A percentile compares a stretch with the other conserved stretches of the same genome.
Evolutionary conservation across 169 alveolate species (phyloP).

Genomic region (Pseudocohnilembus persalinus): DNA sequence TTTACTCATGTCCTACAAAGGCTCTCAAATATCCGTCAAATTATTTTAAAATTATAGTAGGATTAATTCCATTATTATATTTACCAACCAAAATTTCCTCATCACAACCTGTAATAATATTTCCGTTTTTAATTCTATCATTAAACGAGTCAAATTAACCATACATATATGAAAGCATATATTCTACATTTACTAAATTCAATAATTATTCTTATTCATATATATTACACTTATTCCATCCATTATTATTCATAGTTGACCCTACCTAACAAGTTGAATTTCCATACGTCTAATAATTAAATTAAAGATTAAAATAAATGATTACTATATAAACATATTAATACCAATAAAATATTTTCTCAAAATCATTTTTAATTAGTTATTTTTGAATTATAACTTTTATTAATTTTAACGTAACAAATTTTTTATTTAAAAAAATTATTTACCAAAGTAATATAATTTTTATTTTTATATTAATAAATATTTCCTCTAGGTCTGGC

Average conservation of each 20-base stretch:
- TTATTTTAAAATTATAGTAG: background rate
- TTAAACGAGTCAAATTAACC: background rate
- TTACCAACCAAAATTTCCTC: background rate
- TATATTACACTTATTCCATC: background rate
- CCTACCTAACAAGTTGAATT: background rate
- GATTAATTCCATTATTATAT: background rate
- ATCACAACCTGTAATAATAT: background rate
- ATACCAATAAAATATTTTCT: too few species aligned
- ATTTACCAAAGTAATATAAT: background rate
- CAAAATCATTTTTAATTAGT: too few species aligned
- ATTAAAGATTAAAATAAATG: too few species aligned
- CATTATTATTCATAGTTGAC: background rate
- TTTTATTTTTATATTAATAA: too few species aligned
- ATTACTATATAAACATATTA: background rate
- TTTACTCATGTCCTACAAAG: background rate
- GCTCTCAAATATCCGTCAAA: background rate
- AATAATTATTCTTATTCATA: background rate
- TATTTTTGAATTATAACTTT: too few species aligned
- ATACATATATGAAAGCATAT: background rate
- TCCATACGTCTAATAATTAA: background rate
- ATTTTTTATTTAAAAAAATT: too few species aligned
- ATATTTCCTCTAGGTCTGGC: background rate
- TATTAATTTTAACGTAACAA: too few species aligned
- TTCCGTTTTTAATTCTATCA: background rate
- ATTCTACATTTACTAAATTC: background rate